These are phyloP conservation scores for Aquanectria penicillioides DNA, from an alignment of 2,329 filamentous ascomycete genomes.

Conservation along the genomic window DNA sequence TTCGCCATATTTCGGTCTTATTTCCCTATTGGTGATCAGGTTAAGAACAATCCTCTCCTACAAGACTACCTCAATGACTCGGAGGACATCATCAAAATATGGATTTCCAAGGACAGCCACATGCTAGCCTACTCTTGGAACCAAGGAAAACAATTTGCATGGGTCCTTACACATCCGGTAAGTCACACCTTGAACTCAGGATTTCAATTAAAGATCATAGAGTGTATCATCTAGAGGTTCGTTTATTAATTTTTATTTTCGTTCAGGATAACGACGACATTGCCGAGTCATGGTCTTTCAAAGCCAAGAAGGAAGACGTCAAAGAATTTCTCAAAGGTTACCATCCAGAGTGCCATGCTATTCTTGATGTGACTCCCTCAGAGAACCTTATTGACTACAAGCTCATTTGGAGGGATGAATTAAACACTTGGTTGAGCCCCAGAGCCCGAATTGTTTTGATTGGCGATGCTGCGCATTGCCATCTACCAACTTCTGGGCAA, in stretches of 20 bases:
- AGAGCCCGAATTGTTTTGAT: conserved; percentile 18
- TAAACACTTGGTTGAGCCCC: conserved; percentile 28
- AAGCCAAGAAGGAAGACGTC: neutral
- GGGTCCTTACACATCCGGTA: neutral
- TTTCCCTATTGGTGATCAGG: neutral
- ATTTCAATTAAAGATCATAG: neutral
- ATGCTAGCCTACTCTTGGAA: conserved; percentile 1
- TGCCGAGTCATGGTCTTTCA: neutral
- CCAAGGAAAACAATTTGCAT: neutral
- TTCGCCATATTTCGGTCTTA: neutral
- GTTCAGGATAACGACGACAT: neutral
- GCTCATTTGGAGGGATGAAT: conserved; percentile 28
- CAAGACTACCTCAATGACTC: neutral
- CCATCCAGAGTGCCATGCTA: conserved; percentile 17
- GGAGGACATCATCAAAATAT: neutral
- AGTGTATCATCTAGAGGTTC: too few relatives aligned
- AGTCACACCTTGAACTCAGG: neutral
- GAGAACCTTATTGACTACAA: conserved; percentile 30
- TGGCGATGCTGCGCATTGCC: conserved; percentile 33
- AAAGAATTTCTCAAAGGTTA: neutral
- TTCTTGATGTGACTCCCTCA: conserved; percentile 26
- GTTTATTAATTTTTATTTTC: neutral
- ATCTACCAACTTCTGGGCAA: conserved; percentile 31
- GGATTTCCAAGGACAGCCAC: neutral
- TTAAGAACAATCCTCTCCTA: neutral